Conservation (phyloP, 495 filamentous ascomycete species). For the Saxophila tyrrhenica region DNA sequence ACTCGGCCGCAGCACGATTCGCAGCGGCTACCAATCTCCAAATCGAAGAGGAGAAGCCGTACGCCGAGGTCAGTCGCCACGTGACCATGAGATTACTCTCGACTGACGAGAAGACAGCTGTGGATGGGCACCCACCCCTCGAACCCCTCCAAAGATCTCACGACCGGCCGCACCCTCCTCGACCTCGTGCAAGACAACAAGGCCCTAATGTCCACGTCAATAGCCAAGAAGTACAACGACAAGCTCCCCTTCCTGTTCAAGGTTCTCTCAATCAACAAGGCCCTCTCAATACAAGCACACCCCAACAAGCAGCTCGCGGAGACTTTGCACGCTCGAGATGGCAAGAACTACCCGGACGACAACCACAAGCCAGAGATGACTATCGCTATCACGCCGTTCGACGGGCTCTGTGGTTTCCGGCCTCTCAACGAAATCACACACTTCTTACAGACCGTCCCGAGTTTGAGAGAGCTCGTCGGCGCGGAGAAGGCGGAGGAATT, state of each 20-base stretch:
- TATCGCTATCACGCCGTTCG: constrained; percentile 90
- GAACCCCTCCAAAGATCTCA: constrained; percentile 79
- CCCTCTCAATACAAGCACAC: constrained; percentile 92
- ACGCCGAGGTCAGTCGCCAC: constrained; percentile 32
- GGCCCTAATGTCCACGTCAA: constrained; percentile 58
- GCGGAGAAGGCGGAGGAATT: constrained; percentile 57
- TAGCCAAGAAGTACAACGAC: constrained; percentile 58
- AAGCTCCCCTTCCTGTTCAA: constrained; percentile 97
- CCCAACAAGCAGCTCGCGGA: constrained; percentile 97
- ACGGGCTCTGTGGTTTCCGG: constrained; percentile 90
- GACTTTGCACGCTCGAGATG: constrained; percentile 69
- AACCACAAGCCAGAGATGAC: constrained; percentile 99
- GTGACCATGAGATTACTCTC: too few species aligned
- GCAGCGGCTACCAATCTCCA: constrained; percentile 26
- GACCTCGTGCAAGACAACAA: constrained; percentile 85
- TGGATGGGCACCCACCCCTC: constrained; percentile 99
- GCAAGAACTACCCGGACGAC: constrained; percentile 97
- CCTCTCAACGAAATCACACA: constrained; percentile 76
- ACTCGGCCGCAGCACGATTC: constrained; percentile 56
- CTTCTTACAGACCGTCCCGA: constrained; percentile 63
- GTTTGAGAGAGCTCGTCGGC: constrained; percentile 67
- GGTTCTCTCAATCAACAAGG: constrained; percentile 86
- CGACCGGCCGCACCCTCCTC: constrained; percentile 74
- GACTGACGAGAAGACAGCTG: constrained; percentile 48
- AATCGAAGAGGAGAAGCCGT: constrained; percentile 32